phyloP scores from a whole-genome alignment of 1,284 basidiomycete genomes.

The Apiotrichum brassicae region DNA sequence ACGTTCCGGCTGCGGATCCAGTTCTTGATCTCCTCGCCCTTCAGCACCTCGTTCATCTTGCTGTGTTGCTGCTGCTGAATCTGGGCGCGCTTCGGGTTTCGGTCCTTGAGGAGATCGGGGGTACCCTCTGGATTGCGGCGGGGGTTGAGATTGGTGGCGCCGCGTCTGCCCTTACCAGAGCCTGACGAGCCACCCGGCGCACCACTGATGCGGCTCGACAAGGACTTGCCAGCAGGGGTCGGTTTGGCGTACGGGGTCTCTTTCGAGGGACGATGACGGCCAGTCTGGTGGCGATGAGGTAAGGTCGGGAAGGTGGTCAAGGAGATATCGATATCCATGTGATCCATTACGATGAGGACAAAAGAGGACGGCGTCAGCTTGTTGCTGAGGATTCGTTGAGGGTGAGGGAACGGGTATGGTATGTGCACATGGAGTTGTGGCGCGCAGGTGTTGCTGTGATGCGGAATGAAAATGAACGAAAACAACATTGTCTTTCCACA shows the following conservation, averaged over 20 bases:
- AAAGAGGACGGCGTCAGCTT: constrained; percentile 2
- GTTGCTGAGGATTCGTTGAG: not conserved
- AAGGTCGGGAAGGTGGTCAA: not conserved
- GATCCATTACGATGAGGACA: not conserved
- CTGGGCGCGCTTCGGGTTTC: constrained; percentile 8
- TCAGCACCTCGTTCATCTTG: constrained; percentile 30
- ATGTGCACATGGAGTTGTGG: no score
- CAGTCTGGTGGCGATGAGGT: constrained; percentile 10
- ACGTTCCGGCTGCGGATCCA: constrained; percentile 37
- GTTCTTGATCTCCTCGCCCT: constrained; percentile 36
- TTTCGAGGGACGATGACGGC: constrained; percentile 14
- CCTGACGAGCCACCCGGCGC: not conserved
- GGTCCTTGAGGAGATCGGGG: constrained; percentile 19
- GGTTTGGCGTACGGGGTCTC: constrained; percentile 21
- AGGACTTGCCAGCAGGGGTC: constrained; percentile 1
- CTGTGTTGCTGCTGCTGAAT: constrained; percentile 25
- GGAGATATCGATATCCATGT: not conserved
- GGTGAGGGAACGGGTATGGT: no score
- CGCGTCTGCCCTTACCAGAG: constrained; percentile 7
- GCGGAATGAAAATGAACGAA: no score
- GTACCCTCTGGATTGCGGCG: constrained; percentile 21
- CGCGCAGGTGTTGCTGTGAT: no score
- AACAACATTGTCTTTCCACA: no score
- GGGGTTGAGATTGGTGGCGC: constrained; percentile 11
- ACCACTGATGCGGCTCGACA: constrained; percentile 16